Evolutionary conservation across 768 basidiomycete species (phyloP), one percentile per base, ranked within the genome.

Genomic region (Fomitopsis pulvina): DNA sequence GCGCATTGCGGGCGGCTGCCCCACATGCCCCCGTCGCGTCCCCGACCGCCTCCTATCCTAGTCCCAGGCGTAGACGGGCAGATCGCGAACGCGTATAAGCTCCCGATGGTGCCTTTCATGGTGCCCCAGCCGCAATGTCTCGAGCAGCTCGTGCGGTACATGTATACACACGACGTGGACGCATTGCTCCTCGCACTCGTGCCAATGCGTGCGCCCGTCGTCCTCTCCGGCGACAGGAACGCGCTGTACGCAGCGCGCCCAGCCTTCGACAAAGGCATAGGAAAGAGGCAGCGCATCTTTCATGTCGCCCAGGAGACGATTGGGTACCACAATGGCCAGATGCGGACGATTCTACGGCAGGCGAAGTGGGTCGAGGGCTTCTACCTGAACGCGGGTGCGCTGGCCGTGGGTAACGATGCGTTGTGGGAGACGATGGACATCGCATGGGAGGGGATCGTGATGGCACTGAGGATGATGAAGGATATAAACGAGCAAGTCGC

Each of bases 1-100:
- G 71, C 82, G 0, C 71, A 84, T 57, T 89, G 84, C 60, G 67
- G 84, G 21, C 70, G 74, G 30, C 71, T 88, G 4, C 79, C 83
- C 2, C 63, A 70, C 26, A 68, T 85, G 21, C 74, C 79, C 0
- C 8, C 14, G 14, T 29, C 30, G 11, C 28, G 30, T 3, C 41
- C 49, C 18, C 38, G 28, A 6, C 10, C 22, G 9, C 30, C 22
- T 9, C 20, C 22, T 8, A 16, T 1, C 21, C 2, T 2, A 12
- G 9, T 16, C 21, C 5, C 4, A 7, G 14, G 16, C 26, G 4
- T 21, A 22, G 29, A 18, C 16, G 9, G 20, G 10, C 18, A n/a
- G 30, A 38, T 22, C 32, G 43, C 52, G 22, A 28, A n/a, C 10
- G 40, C 40, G 12, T 37, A 48, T 5, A 46, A 62, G 26, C 53